Evolutionary conservation across 2,329 filamentous ascomycete genomes (phyloP).

Genomic region (Chaetomium globosum): DNA sequence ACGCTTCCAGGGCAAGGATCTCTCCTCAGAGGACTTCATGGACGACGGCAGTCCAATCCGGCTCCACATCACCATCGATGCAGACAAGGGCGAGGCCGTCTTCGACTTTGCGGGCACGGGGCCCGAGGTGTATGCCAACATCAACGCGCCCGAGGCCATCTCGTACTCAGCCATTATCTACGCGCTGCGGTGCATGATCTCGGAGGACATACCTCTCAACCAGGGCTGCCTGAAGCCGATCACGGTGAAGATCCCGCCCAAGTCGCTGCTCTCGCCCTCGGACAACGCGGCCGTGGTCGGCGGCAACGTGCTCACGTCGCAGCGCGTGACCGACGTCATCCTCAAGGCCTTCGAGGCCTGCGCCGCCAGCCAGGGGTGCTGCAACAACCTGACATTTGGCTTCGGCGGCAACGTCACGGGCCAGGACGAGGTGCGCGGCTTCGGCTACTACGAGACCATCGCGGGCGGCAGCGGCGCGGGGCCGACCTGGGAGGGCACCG

Average conservation of each 20-base stretch:
- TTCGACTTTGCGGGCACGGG: conserved; percentile 79
- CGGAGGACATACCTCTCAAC: conserved; percentile 80
- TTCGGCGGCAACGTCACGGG: conserved; percentile 68
- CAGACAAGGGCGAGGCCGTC: conserved; percentile 70
- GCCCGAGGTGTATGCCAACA: conserved; percentile 73
- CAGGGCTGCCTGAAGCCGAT: conserved; percentile 82
- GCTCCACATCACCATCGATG: conserved; percentile 74
- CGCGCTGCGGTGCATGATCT: conserved; percentile 77
- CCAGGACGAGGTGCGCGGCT: conserved; percentile 66
- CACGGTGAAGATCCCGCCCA: conserved; percentile 70
- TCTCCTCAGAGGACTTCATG: conserved; percentile 80
- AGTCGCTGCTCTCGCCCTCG: conserved; percentile 73
- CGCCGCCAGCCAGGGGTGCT: conserved; percentile 77
- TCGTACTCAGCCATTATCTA: conserved; percentile 84
- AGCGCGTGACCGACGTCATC: conserved; percentile 81
- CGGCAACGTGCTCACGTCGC: conserved; percentile 78
- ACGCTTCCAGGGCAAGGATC: conserved; percentile 69
- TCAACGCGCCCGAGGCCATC: conserved; percentile 76
- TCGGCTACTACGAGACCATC: conserved; percentile 87
- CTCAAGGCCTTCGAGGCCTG: conserved; percentile 78
- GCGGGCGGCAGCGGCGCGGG: conserved; percentile 76
- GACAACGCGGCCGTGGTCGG: conserved; percentile 79
- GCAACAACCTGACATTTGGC: conserved; percentile 84
- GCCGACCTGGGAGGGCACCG: conserved; percentile 70
- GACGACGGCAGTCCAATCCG: conserved; percentile 81